A percentile compares a stretch with the other conserved stretches of the same genome.
Conservation (phyloP, 306 rosid species). For the Prosopis cineraria region DNA sequence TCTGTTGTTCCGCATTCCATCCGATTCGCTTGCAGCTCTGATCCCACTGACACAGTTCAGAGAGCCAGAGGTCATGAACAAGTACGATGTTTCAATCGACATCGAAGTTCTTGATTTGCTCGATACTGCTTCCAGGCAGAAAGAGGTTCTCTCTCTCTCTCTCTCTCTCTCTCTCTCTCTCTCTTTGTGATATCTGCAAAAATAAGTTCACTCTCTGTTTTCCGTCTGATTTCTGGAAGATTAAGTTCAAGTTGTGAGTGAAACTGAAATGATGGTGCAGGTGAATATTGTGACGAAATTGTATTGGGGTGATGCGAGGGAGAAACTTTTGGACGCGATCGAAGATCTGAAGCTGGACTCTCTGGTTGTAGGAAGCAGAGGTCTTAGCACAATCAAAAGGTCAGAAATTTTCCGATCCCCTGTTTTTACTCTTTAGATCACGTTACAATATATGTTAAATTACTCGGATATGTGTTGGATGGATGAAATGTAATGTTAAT, state of each 20-base stretch:
- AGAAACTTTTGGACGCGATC: constrained; percentile 54
- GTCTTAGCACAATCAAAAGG: constrained; percentile 59
- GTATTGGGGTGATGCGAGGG: constrained; percentile 82
- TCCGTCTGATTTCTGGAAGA: neutral
- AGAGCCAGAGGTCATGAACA: constrained; percentile 67
- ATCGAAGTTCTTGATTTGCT: constrained; percentile 76
- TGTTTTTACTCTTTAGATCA: neutral
- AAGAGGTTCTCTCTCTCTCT: constrained; percentile 51
- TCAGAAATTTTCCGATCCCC: constrained; percentile 4
- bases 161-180: too few species aligned
- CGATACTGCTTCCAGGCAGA: constrained; percentile 77
- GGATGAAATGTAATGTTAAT: too few species aligned
- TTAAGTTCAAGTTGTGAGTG: neutral
- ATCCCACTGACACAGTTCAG: constrained; percentile 79
- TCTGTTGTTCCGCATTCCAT: neutral
- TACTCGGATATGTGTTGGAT: too few species aligned
- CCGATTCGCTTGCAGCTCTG: constrained; percentile 53
- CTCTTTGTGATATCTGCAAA: too few species aligned
- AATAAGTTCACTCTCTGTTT: neutral
- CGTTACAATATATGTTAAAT: neutral
- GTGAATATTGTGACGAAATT: constrained; percentile 48
- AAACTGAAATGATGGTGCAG: constrained; percentile 22
- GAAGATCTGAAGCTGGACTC: constrained; percentile 68
- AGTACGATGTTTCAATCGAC: constrained; percentile 62
- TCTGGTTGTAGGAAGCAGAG: constrained; percentile 74